phyloP scores from a whole-genome alignment of 345 rosid genomes.

The Eucalyptus pauciflora region DNA sequence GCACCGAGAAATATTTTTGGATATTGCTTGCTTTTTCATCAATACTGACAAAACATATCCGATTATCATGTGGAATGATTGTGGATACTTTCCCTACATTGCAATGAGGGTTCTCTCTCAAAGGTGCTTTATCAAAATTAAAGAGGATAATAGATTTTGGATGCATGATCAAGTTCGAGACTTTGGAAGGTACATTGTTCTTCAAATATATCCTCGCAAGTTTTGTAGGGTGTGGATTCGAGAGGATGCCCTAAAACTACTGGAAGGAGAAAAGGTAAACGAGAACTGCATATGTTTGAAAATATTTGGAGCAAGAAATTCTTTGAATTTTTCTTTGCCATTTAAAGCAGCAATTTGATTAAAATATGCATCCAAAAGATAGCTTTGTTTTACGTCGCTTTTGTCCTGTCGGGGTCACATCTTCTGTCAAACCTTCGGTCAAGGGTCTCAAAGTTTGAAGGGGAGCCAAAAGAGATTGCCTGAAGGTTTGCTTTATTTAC shows the following conservation, averaged over 20 bases:
- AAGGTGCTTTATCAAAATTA: not conserved
- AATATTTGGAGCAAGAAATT: not conserved
- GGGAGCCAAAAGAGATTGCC: not conserved
- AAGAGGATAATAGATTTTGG: not conserved
- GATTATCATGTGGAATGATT: not conserved
- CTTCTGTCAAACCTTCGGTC: not conserved
- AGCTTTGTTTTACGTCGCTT: not conserved
- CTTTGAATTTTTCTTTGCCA: not conserved
- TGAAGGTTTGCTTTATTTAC: not conserved
- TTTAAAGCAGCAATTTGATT: not conserved
- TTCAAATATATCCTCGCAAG: not conserved
- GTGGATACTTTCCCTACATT: not conserved
- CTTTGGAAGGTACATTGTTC: not conserved
- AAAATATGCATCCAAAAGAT: not conserved
- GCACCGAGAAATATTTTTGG: not conserved
- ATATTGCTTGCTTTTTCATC: not conserved
- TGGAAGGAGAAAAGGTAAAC: not conserved
- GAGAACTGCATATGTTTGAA: not conserved
- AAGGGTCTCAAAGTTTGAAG: not conserved
- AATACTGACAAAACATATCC: not conserved
- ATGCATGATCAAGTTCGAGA: not conserved
- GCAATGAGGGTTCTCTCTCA: not conserved
- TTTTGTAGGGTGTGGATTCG: not conserved
- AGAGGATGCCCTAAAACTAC: not conserved
- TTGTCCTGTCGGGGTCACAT: not conserved